Percentiles rank a stretch among this genome's conserved stretches.
These are phyloP conservation scores for Silene vulgaris DNA, from an alignment of 179 eudicot genomes.

Conservation along the genomic window DNA sequence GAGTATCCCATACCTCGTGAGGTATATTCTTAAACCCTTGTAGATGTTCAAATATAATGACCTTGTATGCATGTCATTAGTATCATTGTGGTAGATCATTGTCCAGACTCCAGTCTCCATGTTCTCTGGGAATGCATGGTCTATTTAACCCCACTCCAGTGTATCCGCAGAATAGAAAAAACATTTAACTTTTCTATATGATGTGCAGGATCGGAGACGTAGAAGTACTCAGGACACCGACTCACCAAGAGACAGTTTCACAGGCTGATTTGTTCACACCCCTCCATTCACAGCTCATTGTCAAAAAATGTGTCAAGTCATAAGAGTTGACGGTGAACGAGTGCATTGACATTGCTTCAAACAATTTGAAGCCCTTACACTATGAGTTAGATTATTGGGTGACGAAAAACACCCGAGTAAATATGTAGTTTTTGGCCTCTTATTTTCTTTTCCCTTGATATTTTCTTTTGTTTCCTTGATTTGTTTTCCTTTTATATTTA, in stretches of 20 bases:
- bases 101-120: too few species aligned
- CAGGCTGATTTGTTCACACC: slow-evolving; percentile 13
- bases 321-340: slow-evolving; percentile 1
- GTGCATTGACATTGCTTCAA: slow-evolving; percentile 7
- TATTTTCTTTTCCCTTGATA: neutral
- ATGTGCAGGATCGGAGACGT: slow-evolving; percentile 41
- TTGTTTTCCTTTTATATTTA: neutral
- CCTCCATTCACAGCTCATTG: slow-evolving; percentile 4
- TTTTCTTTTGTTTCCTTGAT: neutral
- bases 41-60: too few species aligned
- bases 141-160: too few species aligned
- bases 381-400: neutral
- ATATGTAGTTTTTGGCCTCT: slow-evolving; percentile 22
- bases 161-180: too few species aligned
- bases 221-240: slow-evolving; percentile 31
- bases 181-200: too few species aligned
- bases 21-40: slow-evolving; percentile 23
- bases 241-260: slow-evolving; percentile 34
- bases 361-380: slow-evolving; percentile 12
- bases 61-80: neutral
- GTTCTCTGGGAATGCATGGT: too few species aligned
- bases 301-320: neutral
- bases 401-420: slow-evolving; percentile 14
- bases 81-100: neutral
- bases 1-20: slow-evolving; percentile 60